Evolutionary conservation across 371 early-diverging fungal genomes (phyloP).

Genomic region (Apophysomyces elegans): DNA sequence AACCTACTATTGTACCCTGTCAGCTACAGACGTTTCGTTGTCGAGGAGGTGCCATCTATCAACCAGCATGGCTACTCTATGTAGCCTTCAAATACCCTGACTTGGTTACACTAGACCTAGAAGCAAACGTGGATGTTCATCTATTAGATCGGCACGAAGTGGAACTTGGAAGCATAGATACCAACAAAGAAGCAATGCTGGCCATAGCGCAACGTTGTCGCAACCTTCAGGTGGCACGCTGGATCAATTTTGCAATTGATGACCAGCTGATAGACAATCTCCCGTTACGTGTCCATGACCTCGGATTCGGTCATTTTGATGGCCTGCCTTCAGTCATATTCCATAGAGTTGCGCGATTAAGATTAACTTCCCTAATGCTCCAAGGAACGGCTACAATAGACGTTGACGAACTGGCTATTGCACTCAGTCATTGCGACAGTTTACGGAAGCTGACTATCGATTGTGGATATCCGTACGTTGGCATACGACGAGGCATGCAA

Average conservation of each 20-base stretch:
- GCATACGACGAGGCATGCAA: background rate
- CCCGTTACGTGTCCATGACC: background rate
- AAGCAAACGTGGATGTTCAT: constrained; percentile 11
- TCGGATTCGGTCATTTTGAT: constrained; percentile 4
- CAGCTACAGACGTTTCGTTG: background rate
- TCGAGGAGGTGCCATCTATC: constrained; percentile 1
- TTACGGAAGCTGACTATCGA: background rate
- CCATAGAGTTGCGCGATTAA: background rate
- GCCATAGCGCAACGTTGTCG: background rate
- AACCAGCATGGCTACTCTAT: constrained; percentile 6
- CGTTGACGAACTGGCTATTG: background rate
- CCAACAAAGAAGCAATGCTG: background rate
- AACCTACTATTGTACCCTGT: background rate
- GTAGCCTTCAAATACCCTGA: constrained; percentile 12
- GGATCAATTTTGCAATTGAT: background rate
- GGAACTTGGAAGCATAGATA: background rate
- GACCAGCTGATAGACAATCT: background rate
- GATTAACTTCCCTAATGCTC: background rate
- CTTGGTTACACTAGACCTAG: constrained; percentile 5
- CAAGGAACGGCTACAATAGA: background rate
- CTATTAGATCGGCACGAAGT: background rate
- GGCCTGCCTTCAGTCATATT: background rate
- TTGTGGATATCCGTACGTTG: background rate
- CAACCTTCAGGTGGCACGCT: constrained; percentile 2
- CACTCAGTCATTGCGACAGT: background rate